Conservation (phyloP, 495 filamentous ascomycete genomes). For the Xylaria intraflava region DNA sequence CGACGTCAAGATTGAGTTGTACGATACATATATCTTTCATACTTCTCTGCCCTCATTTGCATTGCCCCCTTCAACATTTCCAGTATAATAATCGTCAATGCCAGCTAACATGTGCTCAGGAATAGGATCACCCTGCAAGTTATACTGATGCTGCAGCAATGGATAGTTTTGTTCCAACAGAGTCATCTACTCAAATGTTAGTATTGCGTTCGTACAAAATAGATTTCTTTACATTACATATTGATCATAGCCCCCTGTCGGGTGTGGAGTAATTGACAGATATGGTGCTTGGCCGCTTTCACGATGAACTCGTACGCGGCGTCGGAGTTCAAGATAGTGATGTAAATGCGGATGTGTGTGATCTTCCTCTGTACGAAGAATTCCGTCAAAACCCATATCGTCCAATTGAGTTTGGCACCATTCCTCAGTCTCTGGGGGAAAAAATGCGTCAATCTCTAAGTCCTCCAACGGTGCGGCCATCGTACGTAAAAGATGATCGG, state of each 20-base stretch:
- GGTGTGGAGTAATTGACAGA: neutral
- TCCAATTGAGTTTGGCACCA: neutral
- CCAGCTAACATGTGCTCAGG: neutral
- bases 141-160: neutral
- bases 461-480: neutral
- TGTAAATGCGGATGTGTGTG: neutral
- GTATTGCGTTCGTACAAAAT: neutral
- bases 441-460: neutral
- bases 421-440: neutral
- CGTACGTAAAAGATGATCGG: neutral
- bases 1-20: too few relatives aligned
- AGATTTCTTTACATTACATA: neutral
- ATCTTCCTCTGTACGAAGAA: neutral
- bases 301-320: neutral
- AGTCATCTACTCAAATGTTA: neutral
- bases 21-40: too few relatives aligned
- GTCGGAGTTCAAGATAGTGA: neutral
- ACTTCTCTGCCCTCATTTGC: too few relatives aligned
- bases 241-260: neutral
- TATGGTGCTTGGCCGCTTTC: neutral
- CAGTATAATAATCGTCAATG: neutral
- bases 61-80: neutral
- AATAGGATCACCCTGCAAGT: neutral
- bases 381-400: neutral
- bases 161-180: neutral